Base-by-base conservation (phyloP, 1,284 basidiomycete species). In the Mycena citricolor region DNA sequence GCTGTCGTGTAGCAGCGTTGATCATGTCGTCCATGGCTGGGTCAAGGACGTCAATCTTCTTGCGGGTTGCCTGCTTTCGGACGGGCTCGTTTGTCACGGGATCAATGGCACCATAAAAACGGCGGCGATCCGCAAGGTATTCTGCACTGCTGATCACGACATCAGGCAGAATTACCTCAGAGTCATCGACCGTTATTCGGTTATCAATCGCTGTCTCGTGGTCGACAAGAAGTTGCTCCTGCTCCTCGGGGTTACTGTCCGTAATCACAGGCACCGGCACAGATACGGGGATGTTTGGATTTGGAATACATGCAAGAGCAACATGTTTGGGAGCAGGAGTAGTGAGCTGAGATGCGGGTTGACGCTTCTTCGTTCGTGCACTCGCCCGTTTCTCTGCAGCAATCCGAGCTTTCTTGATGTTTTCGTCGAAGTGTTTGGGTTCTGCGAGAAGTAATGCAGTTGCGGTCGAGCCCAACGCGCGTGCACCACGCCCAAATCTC, bases 401-500 rank as follows among this genome's bases (percentile, higher is more conserved):
- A 40, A 54, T 49, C 35, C 55, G 42, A 25, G 55, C 44, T 14
- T 44, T 47, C 26, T 53, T 49, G 12, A 54, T 22, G 42, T 53
- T 32, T 10, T 31, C 32, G 17, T 53, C 42, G 11, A 45, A 41
- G 13, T 51, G 39, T 31, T 54, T 54, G 17, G 46, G 54, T 34
- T 54, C 56, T 0, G 54, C 52, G 1, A 59, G 31, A 3, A 59
- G 40, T n/a, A 59, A 44, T 2, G 39, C 50, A 3, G 21, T 43
- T 8, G 37, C 57, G 8, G 14, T 36, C 5, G 51, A 31, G 4
- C 41, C 32, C 10, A 25, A 26, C 11, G 42, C 47, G 3, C 51
- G 49, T 16, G 54, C 55, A 8, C 43, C 57, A 13, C 52, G 49
- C 12, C 57, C 55, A 44, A 54, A 57, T 6, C 47, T 44, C 35